These are phyloP conservation scores for Chenopodium quinoa DNA, from an alignment of 148 eudicot species.

Conservation along the genomic window DNA sequence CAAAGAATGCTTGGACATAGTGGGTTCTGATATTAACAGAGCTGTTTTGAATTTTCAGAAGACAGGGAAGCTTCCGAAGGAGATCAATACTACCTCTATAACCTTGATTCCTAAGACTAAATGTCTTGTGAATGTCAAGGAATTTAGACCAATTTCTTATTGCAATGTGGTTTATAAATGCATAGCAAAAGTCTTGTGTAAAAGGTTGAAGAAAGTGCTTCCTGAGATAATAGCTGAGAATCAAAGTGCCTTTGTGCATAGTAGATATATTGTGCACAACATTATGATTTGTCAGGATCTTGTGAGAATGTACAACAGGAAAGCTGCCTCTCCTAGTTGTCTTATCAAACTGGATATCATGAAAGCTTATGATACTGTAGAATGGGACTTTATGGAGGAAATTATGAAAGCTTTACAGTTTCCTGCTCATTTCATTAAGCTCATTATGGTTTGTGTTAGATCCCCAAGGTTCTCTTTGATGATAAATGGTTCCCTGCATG, in stretches of 20 bases:
- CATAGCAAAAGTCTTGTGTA: not conserved
- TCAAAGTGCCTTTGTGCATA: not conserved
- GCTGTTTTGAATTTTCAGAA: not conserved
- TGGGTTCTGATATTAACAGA: not conserved
- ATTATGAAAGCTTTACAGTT: no score
- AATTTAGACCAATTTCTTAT: not conserved
- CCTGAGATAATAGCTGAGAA: not conserved
- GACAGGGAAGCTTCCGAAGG: not conserved
- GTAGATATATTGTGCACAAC: not conserved
- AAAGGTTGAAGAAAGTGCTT: not conserved
- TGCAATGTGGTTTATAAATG: not conserved
- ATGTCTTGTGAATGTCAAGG: not conserved
- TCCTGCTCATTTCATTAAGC: no score
- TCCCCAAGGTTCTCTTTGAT: no score
- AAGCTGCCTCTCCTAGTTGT: not conserved
- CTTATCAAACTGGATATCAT: not conserved
- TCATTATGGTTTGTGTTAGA: no score
- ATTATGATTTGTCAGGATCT: not conserved
- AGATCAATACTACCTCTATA: not conserved
- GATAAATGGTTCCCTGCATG: no score
- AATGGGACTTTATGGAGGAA: not conserved
- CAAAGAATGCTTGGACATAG: not conserved
- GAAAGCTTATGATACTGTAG: not conserved
- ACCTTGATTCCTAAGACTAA: not conserved
- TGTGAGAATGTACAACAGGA: not conserved